Evolutionary conservation across 768 basidiomycete species (phyloP), one percentile per base, ranked within the genome.

Genomic region (Lactarius vividus): DNA sequence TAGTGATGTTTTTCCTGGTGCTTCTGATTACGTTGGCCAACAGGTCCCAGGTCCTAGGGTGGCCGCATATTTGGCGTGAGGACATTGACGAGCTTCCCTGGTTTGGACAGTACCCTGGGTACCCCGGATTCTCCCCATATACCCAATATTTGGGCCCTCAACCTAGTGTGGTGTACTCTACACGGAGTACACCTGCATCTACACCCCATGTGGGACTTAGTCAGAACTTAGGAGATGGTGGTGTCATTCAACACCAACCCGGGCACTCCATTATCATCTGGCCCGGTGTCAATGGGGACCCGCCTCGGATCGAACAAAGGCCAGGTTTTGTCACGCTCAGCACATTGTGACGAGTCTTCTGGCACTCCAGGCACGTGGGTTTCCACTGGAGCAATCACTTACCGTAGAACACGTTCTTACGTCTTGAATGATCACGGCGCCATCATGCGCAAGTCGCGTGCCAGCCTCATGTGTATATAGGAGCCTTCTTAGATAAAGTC

Each of bases 51-150:
- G 75, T 77, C 60, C 80, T 83, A 69, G 87, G 87, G 29, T 79
- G 82, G 16, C 80, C 75, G 54, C 69, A 79, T 61, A 85, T 86
- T 54, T 88, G 87, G 85, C 64, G 70, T 18, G 85, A 86, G 71
- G 85, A 86, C 64, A 76, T 80, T 66, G 70, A 75, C 79, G 88
- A 91, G 69, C 80, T 92, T 11, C 87, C 87, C 1, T 92, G 91
- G 91, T 92, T 88, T 71, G 85, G 85, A 56, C 86, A 92, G 78
- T 78, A 79, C 69, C 88, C 88, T 28, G 87, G 87, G 44, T 88
- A 85, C 72, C 69, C 72, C 10, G 72, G 72, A 55, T 56, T 61
- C 62, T 16, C 63, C 10, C 9, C 16, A 23, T 44, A 60, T 44
- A n/a, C 52, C 0, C 16, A 2, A 23, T 42, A 23, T 56, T 15